Conservation (phyloP, 495 filamentous ascomycete species). For the Articulospora tetracladia region DNA sequence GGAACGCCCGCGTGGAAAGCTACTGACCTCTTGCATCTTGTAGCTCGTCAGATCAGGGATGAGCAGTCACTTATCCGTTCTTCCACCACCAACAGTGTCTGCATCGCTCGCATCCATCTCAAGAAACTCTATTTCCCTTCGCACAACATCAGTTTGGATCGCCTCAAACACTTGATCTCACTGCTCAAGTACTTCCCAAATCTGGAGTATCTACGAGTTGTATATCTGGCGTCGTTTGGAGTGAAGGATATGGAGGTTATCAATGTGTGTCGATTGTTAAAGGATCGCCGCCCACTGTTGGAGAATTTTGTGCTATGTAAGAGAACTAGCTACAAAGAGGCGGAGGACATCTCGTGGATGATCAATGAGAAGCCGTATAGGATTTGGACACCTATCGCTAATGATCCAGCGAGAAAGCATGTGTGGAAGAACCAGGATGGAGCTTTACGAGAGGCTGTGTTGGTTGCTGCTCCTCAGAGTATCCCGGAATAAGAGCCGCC, state of each 20-base stretch:
- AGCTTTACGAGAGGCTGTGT: background rate
- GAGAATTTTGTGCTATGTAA: constrained; percentile 4
- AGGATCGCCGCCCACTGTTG: constrained; percentile 7
- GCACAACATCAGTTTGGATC: constrained; percentile 7
- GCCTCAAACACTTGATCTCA: constrained; percentile 10
- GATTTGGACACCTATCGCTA: background rate
- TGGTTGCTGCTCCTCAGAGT: constrained; percentile 6
- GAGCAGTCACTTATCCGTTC: background rate
- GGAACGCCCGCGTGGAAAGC: background rate
- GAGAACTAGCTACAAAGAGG: constrained; percentile 10
- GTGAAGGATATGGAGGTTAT: constrained; percentile 14
- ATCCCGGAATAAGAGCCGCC: constrained; percentile 1
- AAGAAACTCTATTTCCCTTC: constrained; percentile 11
- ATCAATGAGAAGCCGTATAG: constrained; percentile 12
- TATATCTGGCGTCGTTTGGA: background rate
- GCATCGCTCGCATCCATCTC: constrained; percentile 8
- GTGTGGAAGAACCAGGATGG: constrained; percentile 9
- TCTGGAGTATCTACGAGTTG: constrained; percentile 8
- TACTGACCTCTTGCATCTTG: constrained; percentile 4
- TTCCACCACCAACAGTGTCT: background rate
- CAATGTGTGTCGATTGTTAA: constrained; percentile 10
- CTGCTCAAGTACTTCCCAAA: constrained; percentile 17
- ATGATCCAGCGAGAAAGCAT: background rate
- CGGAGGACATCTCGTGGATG: constrained; percentile 20
- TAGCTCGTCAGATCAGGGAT: constrained; percentile 4